Conservation (phyloP, 352 stramenopile genomes). For the Phytophthora palmivora region DNA sequence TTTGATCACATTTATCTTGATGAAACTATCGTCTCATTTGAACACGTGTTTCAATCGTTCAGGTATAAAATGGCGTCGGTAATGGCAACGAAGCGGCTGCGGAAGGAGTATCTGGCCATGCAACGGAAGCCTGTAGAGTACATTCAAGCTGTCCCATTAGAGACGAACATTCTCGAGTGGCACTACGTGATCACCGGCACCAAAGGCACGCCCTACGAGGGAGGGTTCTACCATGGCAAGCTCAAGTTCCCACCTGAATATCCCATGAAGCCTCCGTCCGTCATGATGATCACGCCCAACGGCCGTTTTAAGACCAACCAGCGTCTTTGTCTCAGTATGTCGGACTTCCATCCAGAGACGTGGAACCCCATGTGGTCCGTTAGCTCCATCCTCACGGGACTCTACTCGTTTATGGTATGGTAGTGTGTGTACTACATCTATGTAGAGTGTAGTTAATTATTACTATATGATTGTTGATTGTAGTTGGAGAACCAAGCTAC, state of each 20-base stretch:
- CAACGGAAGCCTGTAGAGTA: conserved; percentile 92
- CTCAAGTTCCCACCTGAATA: conserved; percentile 96
- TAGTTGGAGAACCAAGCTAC: conserved; percentile 86
- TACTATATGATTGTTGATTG: conserved; percentile 10
- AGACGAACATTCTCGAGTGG: conserved; percentile 96
- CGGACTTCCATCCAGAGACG: conserved; percentile 95
- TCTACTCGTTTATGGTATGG: conserved; percentile 95
- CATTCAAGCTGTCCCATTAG: conserved; percentile 90
- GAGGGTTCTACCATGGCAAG: conserved; percentile 92
- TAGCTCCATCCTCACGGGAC: conserved; percentile 94
- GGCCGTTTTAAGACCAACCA: conserved; percentile 96
- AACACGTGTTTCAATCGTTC: conserved; percentile 16
- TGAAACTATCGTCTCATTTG: conserved; percentile 5
- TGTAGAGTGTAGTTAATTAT: conserved; percentile 2
- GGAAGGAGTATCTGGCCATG: conserved; percentile 93
- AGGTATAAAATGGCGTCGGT: conserved; percentile 67
- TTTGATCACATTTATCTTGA: conserved; percentile 6
- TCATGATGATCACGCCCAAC: conserved; percentile 95
- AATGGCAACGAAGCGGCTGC: conserved; percentile 91
- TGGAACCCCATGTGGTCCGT: conserved; percentile 98
- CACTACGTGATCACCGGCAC: conserved; percentile 94
- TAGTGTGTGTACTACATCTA: conserved; percentile 25
- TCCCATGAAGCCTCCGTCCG: conserved; percentile 95
- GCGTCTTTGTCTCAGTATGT: conserved; percentile 95
- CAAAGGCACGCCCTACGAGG: conserved; percentile 79